Evolutionary conservation across 2,329 filamentous ascomycete species (phyloP).

Genomic region (Chaetomium sp.): DNA sequence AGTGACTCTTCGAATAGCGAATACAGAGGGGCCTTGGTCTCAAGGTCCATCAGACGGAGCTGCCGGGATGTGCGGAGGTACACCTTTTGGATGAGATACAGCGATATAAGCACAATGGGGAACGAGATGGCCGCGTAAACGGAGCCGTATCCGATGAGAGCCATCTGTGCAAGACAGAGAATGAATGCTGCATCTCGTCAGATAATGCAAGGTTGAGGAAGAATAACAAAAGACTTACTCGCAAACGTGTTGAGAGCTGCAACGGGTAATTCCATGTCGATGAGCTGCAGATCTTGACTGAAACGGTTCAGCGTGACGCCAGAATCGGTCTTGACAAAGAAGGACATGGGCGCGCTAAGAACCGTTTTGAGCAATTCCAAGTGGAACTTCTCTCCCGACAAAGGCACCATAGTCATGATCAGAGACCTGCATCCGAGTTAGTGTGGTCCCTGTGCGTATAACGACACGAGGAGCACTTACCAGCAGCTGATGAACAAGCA

Average conservation of each 20-base stretch:
- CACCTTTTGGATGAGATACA: constrained; percentile 37
- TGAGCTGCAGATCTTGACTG: constrained; percentile 28
- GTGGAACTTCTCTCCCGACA: constrained; percentile 28
- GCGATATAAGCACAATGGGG: constrained; percentile 34
- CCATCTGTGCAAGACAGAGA: constrained; percentile 36
- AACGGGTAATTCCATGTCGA: constrained; percentile 26
- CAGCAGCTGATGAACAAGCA: constrained; percentile 23
- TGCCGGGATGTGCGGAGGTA: constrained; percentile 48
- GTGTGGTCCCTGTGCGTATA: not conserved
- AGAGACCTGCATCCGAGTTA: constrained; percentile 22
- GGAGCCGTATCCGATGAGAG: constrained; percentile 38
- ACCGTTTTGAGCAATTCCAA: constrained; percentile 25
- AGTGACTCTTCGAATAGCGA: constrained; percentile 43
- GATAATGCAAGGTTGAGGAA: not conserved
- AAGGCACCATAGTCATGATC: constrained; percentile 29
- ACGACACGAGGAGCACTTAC: constrained; percentile 10
- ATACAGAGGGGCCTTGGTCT: constrained; percentile 45
- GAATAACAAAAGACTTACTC: constrained; percentile 10
- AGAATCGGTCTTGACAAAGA: constrained; percentile 30
- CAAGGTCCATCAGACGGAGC: constrained; percentile 46
- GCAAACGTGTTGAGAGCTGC: constrained; percentile 25
- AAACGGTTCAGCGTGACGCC: constrained; percentile 31
- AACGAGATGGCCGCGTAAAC: constrained; percentile 39
- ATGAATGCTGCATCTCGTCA: constrained; percentile 15
- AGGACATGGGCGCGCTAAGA: constrained; percentile 28